Percentiles rank a stretch among this genome's conserved stretches.
These are phyloP conservation scores for Glarea lozoyensis DNA, from an alignment of 495 filamentous ascomycete genomes.

Conservation along the genomic window DNA sequence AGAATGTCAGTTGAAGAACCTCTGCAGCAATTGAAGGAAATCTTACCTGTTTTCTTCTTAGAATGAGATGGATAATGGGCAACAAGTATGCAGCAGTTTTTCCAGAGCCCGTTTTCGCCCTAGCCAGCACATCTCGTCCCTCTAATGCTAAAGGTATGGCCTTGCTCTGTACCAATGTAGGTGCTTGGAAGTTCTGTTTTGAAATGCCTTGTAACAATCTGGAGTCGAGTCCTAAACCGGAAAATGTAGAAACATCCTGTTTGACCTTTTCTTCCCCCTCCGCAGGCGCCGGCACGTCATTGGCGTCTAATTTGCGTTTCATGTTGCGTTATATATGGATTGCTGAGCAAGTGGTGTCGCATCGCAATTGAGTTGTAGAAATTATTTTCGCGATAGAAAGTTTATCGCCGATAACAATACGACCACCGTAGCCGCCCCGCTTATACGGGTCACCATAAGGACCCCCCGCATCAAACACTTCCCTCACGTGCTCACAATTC, in stretches of 20 bases:
- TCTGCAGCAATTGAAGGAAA: constrained; percentile 2
- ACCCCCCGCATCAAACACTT: too few relatives aligned
- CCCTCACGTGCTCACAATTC: too few relatives aligned
- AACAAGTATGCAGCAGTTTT: constrained; percentile 98
- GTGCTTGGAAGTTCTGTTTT: constrained; percentile 72
- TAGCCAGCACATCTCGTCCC: constrained; percentile 83
- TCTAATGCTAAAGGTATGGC: constrained; percentile 86
- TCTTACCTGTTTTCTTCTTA: constrained; percentile 66
- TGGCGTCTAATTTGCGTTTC: constrained; percentile 48
- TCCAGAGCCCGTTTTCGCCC: constrained; percentile 86
- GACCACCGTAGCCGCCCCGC: too few relatives aligned
- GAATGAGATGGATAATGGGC: constrained; percentile 71
- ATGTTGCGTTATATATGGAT: constrained; percentile 10
- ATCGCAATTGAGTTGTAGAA: neutral
- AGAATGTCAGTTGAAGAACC: constrained; percentile 6
- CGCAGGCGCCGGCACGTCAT: constrained; percentile 32
- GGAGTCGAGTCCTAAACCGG: constrained; percentile 61
- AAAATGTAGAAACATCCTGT: constrained; percentile 12
- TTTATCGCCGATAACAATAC: neutral
- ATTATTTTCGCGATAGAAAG: constrained; percentile 6
- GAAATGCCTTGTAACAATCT: constrained; percentile 79
- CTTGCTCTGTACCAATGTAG: constrained; percentile 76
- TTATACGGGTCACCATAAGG: too few relatives aligned
- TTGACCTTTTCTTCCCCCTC: constrained; percentile 10
- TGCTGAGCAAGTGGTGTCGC: neutral